Base-by-base conservation (phyloP, 2,329 filamentous ascomycete genomes). In the Pseudocercospora pini-densiflorae region DNA sequence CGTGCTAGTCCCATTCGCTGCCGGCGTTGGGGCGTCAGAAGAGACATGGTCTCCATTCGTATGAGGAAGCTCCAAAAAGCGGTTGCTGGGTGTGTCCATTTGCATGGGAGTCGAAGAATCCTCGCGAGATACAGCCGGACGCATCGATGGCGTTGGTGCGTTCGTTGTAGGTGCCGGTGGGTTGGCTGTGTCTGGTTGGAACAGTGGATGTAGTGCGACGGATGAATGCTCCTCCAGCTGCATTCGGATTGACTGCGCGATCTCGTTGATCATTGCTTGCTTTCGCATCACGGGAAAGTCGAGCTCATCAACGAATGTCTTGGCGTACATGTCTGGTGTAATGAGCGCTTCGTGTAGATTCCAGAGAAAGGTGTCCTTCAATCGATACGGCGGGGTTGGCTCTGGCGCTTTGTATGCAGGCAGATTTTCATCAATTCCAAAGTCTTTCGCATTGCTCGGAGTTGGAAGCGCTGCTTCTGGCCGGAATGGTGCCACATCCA, bases 341-440 rank as follows among this genome's bases (percentile, higher is more conserved):
- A 94, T 92, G 65, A 97, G 84, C 0, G 92, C 92, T 81, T 99
- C 95, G 80, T 98, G 94, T 14, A 99, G 85, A 75, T 99, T 99
- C 95, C 95, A 99, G 61, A 97, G 82, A 74, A 99, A 98, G n/a
- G 92, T 91, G 74, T 99, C 95, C 74, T 96, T 93, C 64, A 99
- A 84, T 69, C 95, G 89, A 80, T 93, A 97, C 2, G 92, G 91
- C 0, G 93, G 89, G 14, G 93, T 93, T 68, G 88, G 81, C 68
- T 97, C 94, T 63, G 91, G 91, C 63, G 87, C 85, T 74, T 90
- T 90, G 81, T 96, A 97, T 63, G 93, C 89, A 14, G 92, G 90
- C 59, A 92, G 83, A 5, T 87, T 88, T 66, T 91, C 88, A 75
- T 97, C 91, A 72, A 90, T 86, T 16, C 84, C 83, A 64, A 83